Evolutionary conservation across 2,329 filamentous ascomycete species (phyloP).

Genomic region (Bimuria novae-zelandiae): DNA sequence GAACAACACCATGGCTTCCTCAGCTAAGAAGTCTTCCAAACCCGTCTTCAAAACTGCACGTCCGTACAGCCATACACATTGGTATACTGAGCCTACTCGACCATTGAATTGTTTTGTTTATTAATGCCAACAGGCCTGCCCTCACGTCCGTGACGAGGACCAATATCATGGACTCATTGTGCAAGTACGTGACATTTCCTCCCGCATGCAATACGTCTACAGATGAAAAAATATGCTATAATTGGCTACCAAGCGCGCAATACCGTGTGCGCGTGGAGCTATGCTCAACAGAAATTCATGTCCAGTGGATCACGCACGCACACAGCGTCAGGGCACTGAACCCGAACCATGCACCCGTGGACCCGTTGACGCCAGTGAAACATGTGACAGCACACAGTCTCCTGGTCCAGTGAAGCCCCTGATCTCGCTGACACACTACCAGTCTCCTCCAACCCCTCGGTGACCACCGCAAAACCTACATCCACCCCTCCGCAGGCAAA

Average conservation of each 20-base stretch:
- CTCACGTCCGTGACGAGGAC: slow-evolving; percentile 64
- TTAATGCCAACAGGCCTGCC: slow-evolving; percentile 58
- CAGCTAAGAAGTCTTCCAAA: slow-evolving; percentile 45
- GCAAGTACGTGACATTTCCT: slow-evolving; percentile 57
- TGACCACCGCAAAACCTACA: slow-evolving; percentile 60
- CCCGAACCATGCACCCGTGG: not conserved
- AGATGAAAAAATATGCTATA: not conserved
- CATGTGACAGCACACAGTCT: not conserved
- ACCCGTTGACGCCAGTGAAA: too few species aligned
- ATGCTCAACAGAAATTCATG: too few species aligned
- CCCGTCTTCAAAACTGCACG: slow-evolving; percentile 68
- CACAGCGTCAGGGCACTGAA: too few species aligned
- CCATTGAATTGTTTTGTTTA: not conserved
- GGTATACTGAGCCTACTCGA: slow-evolving; percentile 52
- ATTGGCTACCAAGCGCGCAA: too few species aligned
- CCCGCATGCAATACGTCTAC: not conserved
- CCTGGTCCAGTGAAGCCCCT: not conserved
- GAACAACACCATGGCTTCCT: slow-evolving; percentile 26
- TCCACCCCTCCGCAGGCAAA: slow-evolving; percentile 63
- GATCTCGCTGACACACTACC: slow-evolving; percentile 10
- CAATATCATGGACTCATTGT: slow-evolving; percentile 68
- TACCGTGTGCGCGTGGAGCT: too few species aligned
- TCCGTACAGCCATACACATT: slow-evolving; percentile 64
- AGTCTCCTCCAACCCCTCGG: slow-evolving; percentile 70
- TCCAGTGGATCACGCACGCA: too few species aligned